Conservation (phyloP, 345 rosid genomes). For the Populus deltoides region DNA sequence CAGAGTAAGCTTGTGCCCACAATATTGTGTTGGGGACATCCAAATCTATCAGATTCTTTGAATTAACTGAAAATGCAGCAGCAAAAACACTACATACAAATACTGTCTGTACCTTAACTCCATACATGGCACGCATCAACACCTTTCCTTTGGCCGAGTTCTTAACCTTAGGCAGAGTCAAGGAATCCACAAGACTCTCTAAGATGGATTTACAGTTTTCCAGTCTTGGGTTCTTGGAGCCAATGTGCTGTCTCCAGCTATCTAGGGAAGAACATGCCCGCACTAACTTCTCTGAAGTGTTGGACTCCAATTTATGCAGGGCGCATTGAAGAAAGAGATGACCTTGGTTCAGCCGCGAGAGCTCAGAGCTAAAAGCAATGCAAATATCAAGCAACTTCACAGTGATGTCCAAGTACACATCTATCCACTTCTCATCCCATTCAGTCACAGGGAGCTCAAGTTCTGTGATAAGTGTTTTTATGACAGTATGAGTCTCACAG, state of each 20-base stretch:
- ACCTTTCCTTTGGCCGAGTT: conserved; percentile 85
- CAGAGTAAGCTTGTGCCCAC: conserved; percentile 60
- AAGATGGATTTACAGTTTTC: conserved; percentile 57
- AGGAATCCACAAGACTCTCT: conserved; percentile 48
- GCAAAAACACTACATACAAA: conserved; percentile 70
- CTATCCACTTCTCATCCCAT: conserved; percentile 95
- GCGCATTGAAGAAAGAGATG: conserved; percentile 71
- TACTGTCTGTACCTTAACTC: conserved; percentile 75
- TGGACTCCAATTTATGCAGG: conserved; percentile 56
- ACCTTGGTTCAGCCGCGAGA: conserved; percentile 70
- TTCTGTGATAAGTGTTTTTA: conserved; percentile 61
- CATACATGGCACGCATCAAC: conserved; percentile 83
- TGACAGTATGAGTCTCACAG: conserved; percentile 61
- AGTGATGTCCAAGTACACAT: conserved; percentile 79
- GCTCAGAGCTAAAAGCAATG: conserved; percentile 74
- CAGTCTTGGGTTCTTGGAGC: conserved; percentile 59
- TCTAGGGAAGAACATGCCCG: conserved; percentile 64
- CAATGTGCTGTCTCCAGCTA: conserved; percentile 69
- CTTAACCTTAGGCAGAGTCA: conserved; percentile 76
- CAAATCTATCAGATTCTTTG: conserved; percentile 51
- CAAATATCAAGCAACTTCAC: conserved; percentile 82
- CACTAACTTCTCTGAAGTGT: conserved; percentile 40
- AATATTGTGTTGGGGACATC: conserved; percentile 41
- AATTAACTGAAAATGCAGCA: conserved; percentile 70
- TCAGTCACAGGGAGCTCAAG: conserved; percentile 78